A percentile compares a stretch with the other conserved stretches of the same genome.
Evolutionary conservation across 805 yeast species (phyloP).

Genomic region (Myxozyma vanderwaltii): DNA sequence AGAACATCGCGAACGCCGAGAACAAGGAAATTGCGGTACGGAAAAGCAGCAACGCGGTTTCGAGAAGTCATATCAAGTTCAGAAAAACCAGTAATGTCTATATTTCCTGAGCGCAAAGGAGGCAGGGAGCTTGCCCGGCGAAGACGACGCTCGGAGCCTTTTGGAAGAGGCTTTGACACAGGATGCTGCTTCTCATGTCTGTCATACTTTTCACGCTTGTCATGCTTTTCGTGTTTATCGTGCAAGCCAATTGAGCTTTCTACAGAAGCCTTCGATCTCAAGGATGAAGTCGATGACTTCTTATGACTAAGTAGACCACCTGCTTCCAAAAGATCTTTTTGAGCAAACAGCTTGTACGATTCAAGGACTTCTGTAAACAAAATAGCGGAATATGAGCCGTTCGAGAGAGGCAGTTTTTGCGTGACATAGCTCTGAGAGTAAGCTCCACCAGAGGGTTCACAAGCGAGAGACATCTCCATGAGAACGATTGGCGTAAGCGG

Average conservation of each 20-base stretch:
- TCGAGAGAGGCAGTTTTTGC: slow-evolving; percentile 58
- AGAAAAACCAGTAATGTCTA: slow-evolving; percentile 50
- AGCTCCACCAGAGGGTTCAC: slow-evolving; percentile 61
- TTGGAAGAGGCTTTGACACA: neutral
- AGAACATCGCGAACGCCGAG: slow-evolving; percentile 63
- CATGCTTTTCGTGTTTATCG: neutral
- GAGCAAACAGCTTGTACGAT: slow-evolving; percentile 58
- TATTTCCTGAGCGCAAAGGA: slow-evolving; percentile 35
- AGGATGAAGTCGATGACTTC: slow-evolving; percentile 58
- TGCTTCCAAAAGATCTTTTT: slow-evolving; percentile 23
- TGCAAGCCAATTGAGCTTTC: slow-evolving; percentile 7
- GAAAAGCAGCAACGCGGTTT: slow-evolving; percentile 40
- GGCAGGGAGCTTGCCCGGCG: slow-evolving; percentile 45
- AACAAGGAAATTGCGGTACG: slow-evolving; percentile 51
- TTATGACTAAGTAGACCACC: slow-evolving; percentile 24
- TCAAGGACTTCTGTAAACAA: slow-evolving; percentile 62
- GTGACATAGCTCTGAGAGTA: slow-evolving; percentile 48
- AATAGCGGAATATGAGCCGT: slow-evolving; percentile 67
- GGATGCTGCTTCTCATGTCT: neutral
- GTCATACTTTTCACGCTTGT: neutral
- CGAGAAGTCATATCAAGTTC: slow-evolving; percentile 49
- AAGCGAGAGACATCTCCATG: slow-evolving; percentile 62
- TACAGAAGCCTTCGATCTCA: slow-evolving; percentile 20
- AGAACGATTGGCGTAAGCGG: slow-evolving; percentile 54
- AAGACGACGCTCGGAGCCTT: slow-evolving; percentile 12